Evolutionary conservation across 2,329 filamentous ascomycete species (phyloP), one percentile per base, ranked within the genome.

Genomic region (Chalaropsis ovoidea): DNA sequence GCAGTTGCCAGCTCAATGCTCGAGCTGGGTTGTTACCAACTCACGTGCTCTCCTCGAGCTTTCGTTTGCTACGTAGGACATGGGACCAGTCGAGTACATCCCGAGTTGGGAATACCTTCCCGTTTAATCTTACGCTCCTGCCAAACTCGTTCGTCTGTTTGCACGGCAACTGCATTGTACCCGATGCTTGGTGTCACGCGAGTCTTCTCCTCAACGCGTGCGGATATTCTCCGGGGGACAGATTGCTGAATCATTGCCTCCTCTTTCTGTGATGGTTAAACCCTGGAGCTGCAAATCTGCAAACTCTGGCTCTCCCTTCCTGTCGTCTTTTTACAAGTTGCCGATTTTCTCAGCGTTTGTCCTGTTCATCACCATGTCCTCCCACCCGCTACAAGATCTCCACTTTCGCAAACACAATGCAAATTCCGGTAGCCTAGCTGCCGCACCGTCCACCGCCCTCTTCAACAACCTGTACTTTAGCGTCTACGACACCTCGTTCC

Each of bases 401-500:
- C 63, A 19, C 15, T 24, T 17, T 4, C 61, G 61, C 61, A 49
- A 62, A 22, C 7, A 10, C 22, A 31, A 58, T 39, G 15, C 17
- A 3, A 19, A n/a, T 10, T 27, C 17, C 52, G 27, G 27, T 3
- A 27, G 15, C 15, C 42, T 41, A 27, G 19, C 60, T 15, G 22
- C n/a, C 19, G 49, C 61, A 8, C 62, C 62, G 7, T 63, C 65
- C 10, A 41, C 27, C 8, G 56, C 58, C 35, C 22, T 63, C 47
- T 63, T 63, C 19, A 27, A 7, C 31, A 31, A 67, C 5, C 56
- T 39, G 35, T 65, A 67, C 42, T 65, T 63, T 24, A 15, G 19
- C 58, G 45, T 67, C 47, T 67, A 67, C 60, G 39, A 65, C 24
- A 39, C 47, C 31, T 65, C 61, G 0, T 64, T 67, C 61, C 67